Evolutionary conservation across 768 basidiomycete species (phyloP).

Genomic region (Lactarius sp.): DNA sequence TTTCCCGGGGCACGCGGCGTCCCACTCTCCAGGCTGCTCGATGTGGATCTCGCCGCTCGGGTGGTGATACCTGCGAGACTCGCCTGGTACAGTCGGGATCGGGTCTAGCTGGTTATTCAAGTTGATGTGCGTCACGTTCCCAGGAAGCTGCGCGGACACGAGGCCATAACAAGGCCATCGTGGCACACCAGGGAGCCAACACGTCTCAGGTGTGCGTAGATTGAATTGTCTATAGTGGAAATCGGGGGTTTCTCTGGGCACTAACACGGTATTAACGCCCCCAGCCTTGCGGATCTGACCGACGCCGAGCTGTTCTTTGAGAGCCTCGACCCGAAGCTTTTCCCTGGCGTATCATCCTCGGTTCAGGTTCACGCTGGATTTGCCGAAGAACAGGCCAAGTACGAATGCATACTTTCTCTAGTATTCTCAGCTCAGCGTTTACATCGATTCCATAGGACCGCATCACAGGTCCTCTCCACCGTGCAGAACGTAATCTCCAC

Average conservation of each 20-base stretch:
- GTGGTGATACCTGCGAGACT: slow-evolving; percentile 29
- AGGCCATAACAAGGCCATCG: slow-evolving; percentile 44
- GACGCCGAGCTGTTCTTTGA: background rate
- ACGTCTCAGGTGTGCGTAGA: background rate
- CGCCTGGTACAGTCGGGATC: slow-evolving; percentile 43
- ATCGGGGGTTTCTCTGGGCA: background rate
- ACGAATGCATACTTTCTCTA: background rate
- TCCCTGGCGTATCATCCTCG: slow-evolving; percentile 25
- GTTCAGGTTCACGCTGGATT: slow-evolving; percentile 52
- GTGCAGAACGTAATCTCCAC: slow-evolving; percentile 37
- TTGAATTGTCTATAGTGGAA: background rate
- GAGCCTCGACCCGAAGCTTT: background rate
- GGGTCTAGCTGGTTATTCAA: slow-evolving; percentile 35
- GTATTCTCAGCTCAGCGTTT: background rate
- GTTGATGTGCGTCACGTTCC: slow-evolving; percentile 32
- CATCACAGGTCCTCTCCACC: slow-evolving; percentile 37
- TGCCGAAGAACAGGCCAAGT: slow-evolving; percentile 41
- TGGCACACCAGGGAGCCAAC: slow-evolving; percentile 58
- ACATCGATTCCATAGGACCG: slow-evolving; percentile 31
- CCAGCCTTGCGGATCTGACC: background rate
- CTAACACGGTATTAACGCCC: background rate
- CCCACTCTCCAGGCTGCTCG: slow-evolving; percentile 35
- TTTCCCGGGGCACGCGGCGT: slow-evolving; percentile 38
- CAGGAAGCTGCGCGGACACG: slow-evolving; percentile 23
- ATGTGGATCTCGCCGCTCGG: slow-evolving; percentile 50